Evolutionary conservation across 345 rosid genomes (phyloP), one percentile per base, ranked within the genome.

Genomic region (Viola odorata): DNA sequence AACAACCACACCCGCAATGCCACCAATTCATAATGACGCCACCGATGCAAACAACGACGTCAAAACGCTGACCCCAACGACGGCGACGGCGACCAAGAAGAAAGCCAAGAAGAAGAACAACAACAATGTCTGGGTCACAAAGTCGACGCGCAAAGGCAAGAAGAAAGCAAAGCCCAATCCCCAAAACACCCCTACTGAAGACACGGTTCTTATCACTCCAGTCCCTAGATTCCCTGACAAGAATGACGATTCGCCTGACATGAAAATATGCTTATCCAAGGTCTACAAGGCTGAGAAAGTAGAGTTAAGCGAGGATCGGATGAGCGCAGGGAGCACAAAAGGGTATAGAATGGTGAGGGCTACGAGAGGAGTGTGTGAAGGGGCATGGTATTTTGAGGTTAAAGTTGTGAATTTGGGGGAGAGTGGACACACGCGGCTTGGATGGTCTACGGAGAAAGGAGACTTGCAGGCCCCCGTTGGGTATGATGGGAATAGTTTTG

Each of bases 401-500:
- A 88, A 82, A 72, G 83, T 90, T 57, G 80, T 79, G 80, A 76
- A 53, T 16, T 77, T 90, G 75, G 97, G 97, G 6, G 96, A 84
- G 66, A 86, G 95, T 1, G 99, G 99, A 61, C 99, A 94, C 70
- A 88, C 97, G 0, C 75, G 99, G 32, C 82, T 94, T 0, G 99
- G 99, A 2, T 94, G 97, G 97, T 90, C 96, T 6, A 90, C 87
- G 1, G 91, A 94, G 81, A 90, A 89, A 69, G 97, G 96, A 6
- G 99, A 94, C 76, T 73, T 94, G 80, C 99, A 94, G 75, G 99
- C 97, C 3, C 99, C 99, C 0, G 97, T 94, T 5, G 99, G 99
- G 17, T 90, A 86, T 4, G 99, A 94, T 70, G 89, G 82, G 45
- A 85, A 89, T 65, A 90, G 99, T 70, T 94, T 80, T 50, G 99